Conservation (phyloP, 1,284 basidiomycete species). For the Gymnopus androsaceus region DNA sequence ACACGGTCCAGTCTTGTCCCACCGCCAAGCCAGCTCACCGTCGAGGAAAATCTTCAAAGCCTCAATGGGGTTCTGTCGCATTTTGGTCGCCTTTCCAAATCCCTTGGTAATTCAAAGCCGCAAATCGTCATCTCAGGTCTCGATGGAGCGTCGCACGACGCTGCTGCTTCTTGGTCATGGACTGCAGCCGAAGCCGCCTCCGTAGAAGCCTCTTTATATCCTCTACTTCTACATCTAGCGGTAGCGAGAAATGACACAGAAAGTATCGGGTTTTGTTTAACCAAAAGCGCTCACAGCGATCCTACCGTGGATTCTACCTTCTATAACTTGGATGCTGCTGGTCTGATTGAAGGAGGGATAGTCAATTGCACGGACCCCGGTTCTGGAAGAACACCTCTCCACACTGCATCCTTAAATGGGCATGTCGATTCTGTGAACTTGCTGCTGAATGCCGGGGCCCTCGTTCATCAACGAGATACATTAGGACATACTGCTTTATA, state of each 20-base stretch:
- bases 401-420: constrained; percentile 79
- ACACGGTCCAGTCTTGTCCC: constrained; percentile 51
- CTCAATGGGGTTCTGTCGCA: constrained; percentile 67
- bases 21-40: constrained; percentile 40
- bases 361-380: constrained; percentile 70
- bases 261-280: constrained; percentile 61
- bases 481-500: constrained; percentile 84
- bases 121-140: constrained; percentile 44
- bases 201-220: constrained; percentile 70
- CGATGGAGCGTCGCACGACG: constrained; percentile 44
- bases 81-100: constrained; percentile 61
- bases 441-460: constrained; percentile 76
- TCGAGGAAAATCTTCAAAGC: constrained; percentile 56
- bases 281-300: constrained; percentile 13
- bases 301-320: constrained; percentile 21
- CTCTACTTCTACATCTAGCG: constrained; percentile 78
- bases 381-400: constrained; percentile 76
- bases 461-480: constrained; percentile 82
- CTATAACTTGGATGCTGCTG: constrained; percentile 28
- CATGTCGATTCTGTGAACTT: constrained; percentile 53
- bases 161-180: constrained; percentile 72
- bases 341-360: constrained; percentile 59
- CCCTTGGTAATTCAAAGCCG: constrained; percentile 38
- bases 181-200: constrained; percentile 72
- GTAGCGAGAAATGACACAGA: constrained; percentile 68